Evolutionary conservation across 2,329 filamentous ascomycete genomes (phyloP), one percentile per base, ranked within the genome.

Genomic region (Clarireedia hainanense): DNA sequence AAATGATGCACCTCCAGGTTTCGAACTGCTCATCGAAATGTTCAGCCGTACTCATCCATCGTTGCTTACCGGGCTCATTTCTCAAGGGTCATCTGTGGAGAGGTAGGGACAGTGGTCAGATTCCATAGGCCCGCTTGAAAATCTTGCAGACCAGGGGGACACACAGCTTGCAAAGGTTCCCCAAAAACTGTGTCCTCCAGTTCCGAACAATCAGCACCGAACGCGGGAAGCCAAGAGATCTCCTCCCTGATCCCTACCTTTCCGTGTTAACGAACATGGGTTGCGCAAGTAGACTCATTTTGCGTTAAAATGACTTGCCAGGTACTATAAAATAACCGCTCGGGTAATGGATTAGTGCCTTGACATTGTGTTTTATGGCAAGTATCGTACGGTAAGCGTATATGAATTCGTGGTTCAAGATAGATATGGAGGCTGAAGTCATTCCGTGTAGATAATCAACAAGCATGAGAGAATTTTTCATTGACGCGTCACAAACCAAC

Each of bases 281-380:
- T 27, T 20, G 26, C 27, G 24, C 10, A 37, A 24, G 27, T 40
- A 49, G 12, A 45, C 15, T 40, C 37, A 48, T 27, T 42, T 42
- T 42, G 17, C 39, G 39, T 14, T 42, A n/a, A 20, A 42, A 42
- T 42, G 17, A 42, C 17, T 42, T 42, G 15, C 14, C 14, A 40
- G 37, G 27, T 30, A 30, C 30, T 34, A 52, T 52, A n/a, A 47
- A 36, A 27, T 54, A 49, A 23, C 34, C 51, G 43, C 51, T 54
- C 34, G 43, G 34, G n/a, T 34, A 54, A 46, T 39, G 46, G 10
- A 54, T 10, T 17, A 26, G n/a, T 42, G 20, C 17, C 17, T 14
- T 5, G 4, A 36, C 26, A 15, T 9, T n/a, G 10, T 17, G n/a
- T 17, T 15, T 24, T 9, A 43, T n/a, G 27, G 20, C 12, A 15